Base-by-base conservation (phyloP, 768 basidiomycete genomes). In the Mycena kentingensis region DNA sequence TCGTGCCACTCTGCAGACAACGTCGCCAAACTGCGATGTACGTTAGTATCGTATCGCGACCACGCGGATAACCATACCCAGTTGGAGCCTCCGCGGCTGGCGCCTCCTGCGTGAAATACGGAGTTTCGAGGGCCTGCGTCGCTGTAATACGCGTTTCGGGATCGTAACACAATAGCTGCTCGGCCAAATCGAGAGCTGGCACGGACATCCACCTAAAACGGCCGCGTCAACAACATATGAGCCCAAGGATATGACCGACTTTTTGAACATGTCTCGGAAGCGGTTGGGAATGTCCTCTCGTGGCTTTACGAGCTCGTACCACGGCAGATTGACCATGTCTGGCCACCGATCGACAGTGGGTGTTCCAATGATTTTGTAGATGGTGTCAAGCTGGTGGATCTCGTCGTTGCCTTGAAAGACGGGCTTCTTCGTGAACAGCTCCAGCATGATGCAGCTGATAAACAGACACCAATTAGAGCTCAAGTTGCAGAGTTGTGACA, bases 401-500 rank as follows among this genome's bases (percentile, higher is more conserved):
- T 99, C 97, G 59, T 99, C 97, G 62, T 87, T 90, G 6, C 97
- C 97, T 66, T 98, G 97, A 67, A 99, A 99, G n/a, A 97, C 80
- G 0, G 96, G 94, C 63, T 91, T 94, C 69, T 92, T 93, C 15
- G 89, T 90, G 70, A 90, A 98, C 12, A 99, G 77, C 69, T 99
- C 97, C 38, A 99, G 83, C 88, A 98, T 98, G 62, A 99, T 99
- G 69, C 97, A 98, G 37, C 95, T 98, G 58, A 4, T 4, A 56
- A 41, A 42, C 27, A 56, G 54, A 47, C 25, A 47, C 18, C 32
- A 32, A 10, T 42, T 7, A 21, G 5, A 5, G 28, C 38, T 16
- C 18, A 48, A 19, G 39, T n/a, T 22, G 19, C 13, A 25, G 41
- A 10, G 32, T 46, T 38, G 26, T 24, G 47, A 12, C 28, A 31